Conservation (phyloP, 306 rosid species). For the Lathyrus aphaca region DNA sequence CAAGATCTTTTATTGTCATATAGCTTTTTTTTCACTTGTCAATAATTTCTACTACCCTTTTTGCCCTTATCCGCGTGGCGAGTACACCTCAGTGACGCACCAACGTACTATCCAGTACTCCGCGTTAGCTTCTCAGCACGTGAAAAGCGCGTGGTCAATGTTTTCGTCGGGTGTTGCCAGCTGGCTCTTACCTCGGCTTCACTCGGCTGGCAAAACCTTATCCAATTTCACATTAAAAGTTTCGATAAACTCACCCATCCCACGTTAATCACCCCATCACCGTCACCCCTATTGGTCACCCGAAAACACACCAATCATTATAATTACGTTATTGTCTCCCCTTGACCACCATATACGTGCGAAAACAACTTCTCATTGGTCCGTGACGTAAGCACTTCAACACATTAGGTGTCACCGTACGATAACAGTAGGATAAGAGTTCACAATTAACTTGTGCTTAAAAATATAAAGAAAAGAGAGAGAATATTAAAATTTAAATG, state of each 20-base stretch:
- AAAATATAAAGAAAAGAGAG: constrained; percentile 2
- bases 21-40: constrained; percentile 36
- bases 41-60: neutral
- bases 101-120: constrained; percentile 28
- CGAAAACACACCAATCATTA: neutral
- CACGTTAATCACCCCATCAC: neutral
- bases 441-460: constrained; percentile 52
- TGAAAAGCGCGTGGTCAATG: constrained; percentile 48
- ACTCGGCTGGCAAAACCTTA: constrained; percentile 50
- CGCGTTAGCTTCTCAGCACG: constrained; percentile 41
- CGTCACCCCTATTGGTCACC: constrained; percentile 16
- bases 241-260: constrained; percentile 1
- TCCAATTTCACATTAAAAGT: constrained; percentile 42
- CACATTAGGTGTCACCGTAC: constrained; percentile 4
- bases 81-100: constrained; percentile 40
- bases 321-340: constrained; percentile 20
- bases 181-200: constrained; percentile 49
- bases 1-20: neutral
- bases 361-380: constrained; percentile 32
- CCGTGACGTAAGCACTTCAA: constrained; percentile 13
- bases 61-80: constrained; percentile 32
- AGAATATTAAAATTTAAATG: neutral
- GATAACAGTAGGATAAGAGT: constrained; percentile 36
- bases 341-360: constrained; percentile 35
- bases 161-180: constrained; percentile 42